A percentile compares a stretch with the other conserved stretches of the same genome.
These are phyloP conservation scores for Exutisphaerella laricina DNA, from an alignment of 2,329 filamentous ascomycete species.

Conservation along the genomic window DNA sequence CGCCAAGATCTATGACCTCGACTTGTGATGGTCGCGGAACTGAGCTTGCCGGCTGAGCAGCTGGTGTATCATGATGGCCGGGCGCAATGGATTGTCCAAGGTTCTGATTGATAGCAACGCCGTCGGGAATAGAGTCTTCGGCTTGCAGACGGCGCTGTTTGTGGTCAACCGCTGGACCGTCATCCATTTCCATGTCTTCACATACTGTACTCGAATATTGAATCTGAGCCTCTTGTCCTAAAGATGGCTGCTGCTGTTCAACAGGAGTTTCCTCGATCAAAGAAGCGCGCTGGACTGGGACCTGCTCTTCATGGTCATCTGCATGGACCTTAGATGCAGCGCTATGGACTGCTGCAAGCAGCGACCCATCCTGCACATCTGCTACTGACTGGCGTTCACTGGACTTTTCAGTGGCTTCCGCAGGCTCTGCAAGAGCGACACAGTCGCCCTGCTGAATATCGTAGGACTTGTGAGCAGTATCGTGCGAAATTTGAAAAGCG, in stretches of 20 bases:
- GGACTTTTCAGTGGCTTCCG: not conserved
- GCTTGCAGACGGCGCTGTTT: not conserved
- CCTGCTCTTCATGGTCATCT: not conserved
- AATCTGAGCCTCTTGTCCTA: not conserved
- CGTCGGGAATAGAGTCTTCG: slow-evolving; percentile 7
- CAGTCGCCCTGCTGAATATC: not conserved
- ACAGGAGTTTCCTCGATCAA: not conserved
- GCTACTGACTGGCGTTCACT: not conserved
- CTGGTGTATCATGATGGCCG: not conserved
- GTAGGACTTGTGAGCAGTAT: too few species aligned
- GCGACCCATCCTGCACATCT: slow-evolving; percentile 8
- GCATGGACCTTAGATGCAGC: not conserved
- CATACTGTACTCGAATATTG: not conserved
- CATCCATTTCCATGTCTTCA: not conserved
- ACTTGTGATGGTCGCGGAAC: slow-evolving; percentile 11
- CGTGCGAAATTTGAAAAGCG: too few species aligned
- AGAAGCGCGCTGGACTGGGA: not conserved
- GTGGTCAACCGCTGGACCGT: not conserved
- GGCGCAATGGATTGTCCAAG: slow-evolving; percentile 6
- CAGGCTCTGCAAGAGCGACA: not conserved
- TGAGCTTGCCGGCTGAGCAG: slow-evolving; percentile 5
- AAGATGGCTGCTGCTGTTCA: not conserved
- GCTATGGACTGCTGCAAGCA: slow-evolving; percentile 1
- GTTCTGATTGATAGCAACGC: slow-evolving; percentile 2
- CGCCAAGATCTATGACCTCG: slow-evolving; percentile 24